Evolutionary conservation across 2,329 filamentous ascomycete species (phyloP), one percentile per base, ranked within the genome.

Genomic region (Pestalotiopsis sp.): DNA sequence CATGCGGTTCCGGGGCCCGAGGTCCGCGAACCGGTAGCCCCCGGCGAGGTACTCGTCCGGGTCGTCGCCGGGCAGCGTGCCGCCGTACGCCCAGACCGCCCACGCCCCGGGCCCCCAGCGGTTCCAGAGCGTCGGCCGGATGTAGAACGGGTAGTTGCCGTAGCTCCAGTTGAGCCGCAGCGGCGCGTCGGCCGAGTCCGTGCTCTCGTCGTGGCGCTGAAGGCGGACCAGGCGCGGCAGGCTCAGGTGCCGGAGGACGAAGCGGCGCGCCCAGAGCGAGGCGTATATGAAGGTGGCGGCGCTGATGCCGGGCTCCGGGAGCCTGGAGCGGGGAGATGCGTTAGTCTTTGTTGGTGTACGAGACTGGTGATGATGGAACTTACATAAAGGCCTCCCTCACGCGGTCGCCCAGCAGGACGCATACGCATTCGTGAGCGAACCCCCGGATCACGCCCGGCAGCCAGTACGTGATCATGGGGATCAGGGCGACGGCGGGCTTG

Each of bases 331-430:
- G 13, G 27, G 9, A 12, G 2, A 6, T 12, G 7, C 12, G 20
- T 39, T 1, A 12, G 17, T 12, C 9, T 13, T 1, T 7, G 45
- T 9, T 27, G 14, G 6, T 36, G 1, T 63, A n/a, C 27, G n/a
- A 23, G 23, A 58, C 14, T 25, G 38, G 65, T 63, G 41, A 49
- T 13, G 36, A 49, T 23, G 3, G 66, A 17, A 76, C 85, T 77
- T 79, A 91, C 88, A 87, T 79, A 84, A 94, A 93, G 0, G 91
- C 88, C 64, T 84, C 84, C 17, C 91, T 83, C 62, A 93, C 79
- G 13, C 87, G 84, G 27, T 90, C 86, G 27, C 90, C 90, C 86
- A 94, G 88, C 66, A 93, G 78, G 11, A 87, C 86, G 41, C 84
- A 83, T 7, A 91, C 81, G 36, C 86, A 80, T 62, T 89, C 82